phyloP scores from a whole-genome alignment of 192 early-diverging fungal species.

The Umbelopsis sp. region DNA sequence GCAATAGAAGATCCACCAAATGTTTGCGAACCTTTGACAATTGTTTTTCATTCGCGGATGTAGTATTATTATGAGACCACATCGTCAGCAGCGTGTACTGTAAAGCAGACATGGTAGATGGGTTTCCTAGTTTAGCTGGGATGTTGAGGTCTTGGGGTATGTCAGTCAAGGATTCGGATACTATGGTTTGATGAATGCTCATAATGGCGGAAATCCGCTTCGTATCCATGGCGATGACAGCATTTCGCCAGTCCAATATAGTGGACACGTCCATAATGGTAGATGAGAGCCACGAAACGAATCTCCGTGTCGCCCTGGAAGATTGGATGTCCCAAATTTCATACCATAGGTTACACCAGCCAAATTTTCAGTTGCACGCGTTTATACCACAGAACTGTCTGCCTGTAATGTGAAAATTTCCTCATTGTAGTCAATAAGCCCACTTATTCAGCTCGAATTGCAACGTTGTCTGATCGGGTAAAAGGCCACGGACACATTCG shows the following conservation, averaged over 20 bases:
- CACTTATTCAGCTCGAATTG: too few relatives aligned
- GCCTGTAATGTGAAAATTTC: too few relatives aligned
- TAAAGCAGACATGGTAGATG: conserved; percentile 12
- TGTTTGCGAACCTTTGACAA: conserved; percentile 3
- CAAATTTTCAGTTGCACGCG: background rate
- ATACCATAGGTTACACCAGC: conserved; percentile 3
- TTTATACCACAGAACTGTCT: too few relatives aligned
- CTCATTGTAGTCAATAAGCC: too few relatives aligned
- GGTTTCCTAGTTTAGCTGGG: conserved; percentile 15
- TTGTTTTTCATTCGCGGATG: conserved; percentile 2
- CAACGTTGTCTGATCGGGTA: too few relatives aligned
- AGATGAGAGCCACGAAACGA: conserved; percentile 12
- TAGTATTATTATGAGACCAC: conserved; percentile 9
- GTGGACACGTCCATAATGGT: conserved; percentile 22
- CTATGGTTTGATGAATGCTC: conserved; percentile 3
- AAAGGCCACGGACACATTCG: too few relatives aligned
- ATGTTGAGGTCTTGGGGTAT: background rate
- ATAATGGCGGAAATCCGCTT: conserved; percentile 15
- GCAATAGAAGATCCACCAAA: conserved; percentile 4
- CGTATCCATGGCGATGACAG: conserved; percentile 12
- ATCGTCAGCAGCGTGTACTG: conserved; percentile 6
- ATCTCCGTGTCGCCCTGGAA: conserved; percentile 11
- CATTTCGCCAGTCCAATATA: conserved; percentile 20
- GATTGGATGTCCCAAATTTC: background rate
- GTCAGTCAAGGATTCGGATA: background rate